Conservation (phyloP, 345 rosid species). For the Eucalyptus shirleyi region DNA sequence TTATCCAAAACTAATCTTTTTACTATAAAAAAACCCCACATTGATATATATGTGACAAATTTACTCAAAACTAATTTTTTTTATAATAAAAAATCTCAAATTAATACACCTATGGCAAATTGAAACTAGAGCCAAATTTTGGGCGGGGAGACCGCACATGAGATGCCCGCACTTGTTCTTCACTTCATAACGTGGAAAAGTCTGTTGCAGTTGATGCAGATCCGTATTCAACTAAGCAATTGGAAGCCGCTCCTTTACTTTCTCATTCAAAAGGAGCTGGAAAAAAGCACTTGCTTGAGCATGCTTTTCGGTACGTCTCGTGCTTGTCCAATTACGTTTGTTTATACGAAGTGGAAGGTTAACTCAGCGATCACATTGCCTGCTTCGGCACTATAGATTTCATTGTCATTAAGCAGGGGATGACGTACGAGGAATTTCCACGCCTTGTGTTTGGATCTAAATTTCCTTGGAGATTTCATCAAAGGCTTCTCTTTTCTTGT, state of each 20-base stretch:
- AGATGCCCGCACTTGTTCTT: neutral
- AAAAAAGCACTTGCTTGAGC: neutral
- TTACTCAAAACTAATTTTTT: no score
- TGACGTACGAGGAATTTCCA: neutral
- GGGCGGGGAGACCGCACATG: neutral
- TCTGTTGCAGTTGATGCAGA: neutral
- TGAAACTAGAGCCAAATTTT: neutral
- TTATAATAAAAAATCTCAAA: no score
- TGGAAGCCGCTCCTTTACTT: neutral
- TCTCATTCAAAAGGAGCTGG: neutral
- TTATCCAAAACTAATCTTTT: no score
- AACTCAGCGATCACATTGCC: neutral
- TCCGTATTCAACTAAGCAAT: neutral
- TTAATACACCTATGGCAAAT: neutral
- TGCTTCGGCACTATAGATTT: neutral
- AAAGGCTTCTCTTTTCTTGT: neutral
- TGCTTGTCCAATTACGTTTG: neutral
- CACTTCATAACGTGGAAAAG: neutral
- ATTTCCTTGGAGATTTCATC: neutral
- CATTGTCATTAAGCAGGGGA: neutral
- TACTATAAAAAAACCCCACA: no score
- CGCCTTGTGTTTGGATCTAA: neutral
- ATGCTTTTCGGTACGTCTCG: neutral
- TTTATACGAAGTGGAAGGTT: neutral
- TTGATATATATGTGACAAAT: accelerated